These are phyloP conservation scores for Saccharomyces eubayanus DNA, from an alignment of 805 yeast genomes.

Conservation along the genomic window DNA sequence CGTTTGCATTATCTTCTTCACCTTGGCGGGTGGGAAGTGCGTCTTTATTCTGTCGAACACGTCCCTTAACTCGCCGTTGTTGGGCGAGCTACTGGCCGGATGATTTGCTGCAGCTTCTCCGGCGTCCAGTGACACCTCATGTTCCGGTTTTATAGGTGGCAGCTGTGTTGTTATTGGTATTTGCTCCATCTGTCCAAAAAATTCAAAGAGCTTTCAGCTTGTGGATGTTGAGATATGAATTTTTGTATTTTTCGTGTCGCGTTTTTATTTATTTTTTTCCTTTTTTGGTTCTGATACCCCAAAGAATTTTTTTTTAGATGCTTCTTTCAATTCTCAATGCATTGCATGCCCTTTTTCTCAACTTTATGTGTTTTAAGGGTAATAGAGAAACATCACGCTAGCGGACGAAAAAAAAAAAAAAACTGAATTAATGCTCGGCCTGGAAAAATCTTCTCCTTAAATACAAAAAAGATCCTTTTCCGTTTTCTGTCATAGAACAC, in stretches of 20 bases:
- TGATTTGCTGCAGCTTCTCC: not conserved
- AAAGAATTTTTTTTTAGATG: not conserved
- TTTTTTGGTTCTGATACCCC: not conserved
- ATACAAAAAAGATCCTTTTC: not conserved
- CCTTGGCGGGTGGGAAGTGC: constrained; percentile 87
- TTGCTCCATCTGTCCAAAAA: not conserved
- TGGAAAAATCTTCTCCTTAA: not conserved
- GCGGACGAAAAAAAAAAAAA: not conserved
- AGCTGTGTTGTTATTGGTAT: not conserved
- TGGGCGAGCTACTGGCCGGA: not conserved
- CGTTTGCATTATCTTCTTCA: constrained; percentile 92
- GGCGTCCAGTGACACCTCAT: not conserved
- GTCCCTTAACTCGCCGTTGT: constrained; percentile 9
- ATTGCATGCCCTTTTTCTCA: not conserved
- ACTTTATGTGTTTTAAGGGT: not conserved
- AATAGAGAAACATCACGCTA: not conserved
- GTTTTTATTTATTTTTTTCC: not conserved
- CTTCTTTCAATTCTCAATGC: not conserved
- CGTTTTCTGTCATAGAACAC: not conserved
- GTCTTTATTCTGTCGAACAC: constrained; percentile 49
- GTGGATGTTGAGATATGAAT: not conserved
- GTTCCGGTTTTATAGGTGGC: not conserved
- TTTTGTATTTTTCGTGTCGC: not conserved
- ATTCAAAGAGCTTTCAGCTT: not conserved
- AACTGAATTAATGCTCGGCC: not conserved